phyloP scores from a whole-genome alignment of 148 eudicot genomes.

The Spergularia marina region DNA sequence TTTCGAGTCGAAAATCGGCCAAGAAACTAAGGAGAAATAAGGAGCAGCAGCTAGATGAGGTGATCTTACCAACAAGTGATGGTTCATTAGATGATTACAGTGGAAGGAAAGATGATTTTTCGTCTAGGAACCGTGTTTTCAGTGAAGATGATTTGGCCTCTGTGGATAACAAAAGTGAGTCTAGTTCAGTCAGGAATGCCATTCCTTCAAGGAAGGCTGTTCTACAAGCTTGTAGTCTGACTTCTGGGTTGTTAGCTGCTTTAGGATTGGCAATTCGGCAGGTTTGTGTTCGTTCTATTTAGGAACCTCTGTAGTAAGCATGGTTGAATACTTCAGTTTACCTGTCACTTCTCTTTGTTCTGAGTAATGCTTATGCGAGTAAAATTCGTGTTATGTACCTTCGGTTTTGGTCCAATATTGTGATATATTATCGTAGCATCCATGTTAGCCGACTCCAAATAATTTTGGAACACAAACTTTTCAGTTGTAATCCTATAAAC shows the following conservation, averaged over 20 bases:
- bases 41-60: constrained; percentile 31
- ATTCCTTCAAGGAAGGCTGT: constrained; percentile 64
- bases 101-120: constrained; percentile 21
- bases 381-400: background rate
- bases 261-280: constrained; percentile 65
- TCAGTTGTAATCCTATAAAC: too few species aligned
- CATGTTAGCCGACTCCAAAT: background rate
- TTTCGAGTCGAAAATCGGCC: constrained; percentile 52
- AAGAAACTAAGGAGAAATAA: constrained; percentile 49
- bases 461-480: background rate
- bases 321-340: background rate
- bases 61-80: constrained; percentile 24
- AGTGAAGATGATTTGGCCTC: constrained; percentile 26
- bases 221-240: constrained; percentile 74
- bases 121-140: constrained; percentile 24
- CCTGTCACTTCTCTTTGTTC: background rate
- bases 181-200: constrained; percentile 19
- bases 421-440: background rate
- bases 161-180: constrained; percentile 24
- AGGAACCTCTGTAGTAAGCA: background rate
- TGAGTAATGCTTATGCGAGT: background rate
- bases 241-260: constrained; percentile 74
- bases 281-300: constrained; percentile 34
- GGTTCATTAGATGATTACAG: constrained; percentile 30
- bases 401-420: background rate